phyloP scores from a whole-genome alignment of 2,329 filamentous ascomycete species.

The Colletotrichum sp. region DNA sequence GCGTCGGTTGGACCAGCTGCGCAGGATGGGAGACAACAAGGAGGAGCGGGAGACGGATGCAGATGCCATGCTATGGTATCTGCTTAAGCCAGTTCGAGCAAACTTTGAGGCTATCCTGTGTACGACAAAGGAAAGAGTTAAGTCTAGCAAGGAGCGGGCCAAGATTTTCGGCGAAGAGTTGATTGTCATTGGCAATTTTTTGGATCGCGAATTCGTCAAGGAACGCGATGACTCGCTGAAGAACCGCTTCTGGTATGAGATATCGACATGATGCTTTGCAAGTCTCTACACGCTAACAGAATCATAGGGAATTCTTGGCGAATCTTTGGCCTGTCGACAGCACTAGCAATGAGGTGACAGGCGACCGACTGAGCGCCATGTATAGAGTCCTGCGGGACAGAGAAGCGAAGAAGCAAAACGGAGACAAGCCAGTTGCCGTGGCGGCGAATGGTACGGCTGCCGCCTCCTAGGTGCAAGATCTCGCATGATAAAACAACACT shows the following conservation, averaged over 20 bases:
- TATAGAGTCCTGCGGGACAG: slow-evolving; percentile 44
- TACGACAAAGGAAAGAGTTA: slow-evolving; percentile 67
- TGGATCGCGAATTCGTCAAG: slow-evolving; percentile 41
- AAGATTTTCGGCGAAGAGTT: slow-evolving; percentile 66
- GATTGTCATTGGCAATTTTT: slow-evolving; percentile 66
- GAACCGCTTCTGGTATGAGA: slow-evolving; percentile 24
- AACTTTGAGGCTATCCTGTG: slow-evolving; percentile 65
- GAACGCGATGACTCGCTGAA: slow-evolving; percentile 41
- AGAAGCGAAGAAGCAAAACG: slow-evolving; percentile 28
- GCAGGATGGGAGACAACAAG: slow-evolving; percentile 53
- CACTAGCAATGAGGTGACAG: slow-evolving; percentile 48
- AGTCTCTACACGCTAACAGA: background rate
- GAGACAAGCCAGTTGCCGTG: slow-evolving; percentile 7
- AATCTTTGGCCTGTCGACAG: slow-evolving; percentile 52
- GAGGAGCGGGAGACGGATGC: slow-evolving; percentile 51
- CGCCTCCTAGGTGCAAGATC: slow-evolving; percentile 9
- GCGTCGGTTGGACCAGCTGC: slow-evolving; percentile 46
- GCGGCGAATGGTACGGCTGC: slow-evolving; percentile 21
- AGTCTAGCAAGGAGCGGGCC: slow-evolving; percentile 66
- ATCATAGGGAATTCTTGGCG: slow-evolving; percentile 47
- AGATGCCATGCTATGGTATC: slow-evolving; percentile 52
- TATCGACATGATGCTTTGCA: background rate
- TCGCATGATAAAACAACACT: slow-evolving; percentile 7
- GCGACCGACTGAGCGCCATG: slow-evolving; percentile 48
- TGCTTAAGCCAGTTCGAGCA: slow-evolving; percentile 63